A percentile compares a stretch with the other conserved stretches of the same genome.
Conservation (phyloP, 2,329 filamentous ascomycete species). For the Celoporthe dispersa region DNA sequence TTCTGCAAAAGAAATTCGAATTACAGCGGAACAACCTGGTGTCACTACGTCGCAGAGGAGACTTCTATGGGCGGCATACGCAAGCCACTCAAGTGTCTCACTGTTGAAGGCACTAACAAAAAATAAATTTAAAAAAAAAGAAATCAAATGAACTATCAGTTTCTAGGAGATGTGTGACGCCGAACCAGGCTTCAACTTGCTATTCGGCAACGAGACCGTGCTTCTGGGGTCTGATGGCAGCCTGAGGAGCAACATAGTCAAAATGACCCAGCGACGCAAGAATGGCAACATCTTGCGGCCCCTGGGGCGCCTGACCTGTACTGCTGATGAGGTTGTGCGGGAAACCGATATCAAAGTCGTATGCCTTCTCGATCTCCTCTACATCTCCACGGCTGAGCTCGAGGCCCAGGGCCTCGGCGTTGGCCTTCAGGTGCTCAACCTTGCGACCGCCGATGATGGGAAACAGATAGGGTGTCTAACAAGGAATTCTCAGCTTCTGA, state of each 20-base stretch:
- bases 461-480: slow-evolving; percentile 67
- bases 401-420: slow-evolving; percentile 69
- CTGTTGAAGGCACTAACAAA: no score
- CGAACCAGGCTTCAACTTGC: neutral
- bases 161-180: neutral
- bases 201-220: neutral
- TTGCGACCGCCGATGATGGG: slow-evolving; percentile 74
- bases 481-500: neutral
- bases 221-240: slow-evolving; percentile 24
- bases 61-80: neutral
- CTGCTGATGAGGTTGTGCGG: slow-evolving; percentile 62
- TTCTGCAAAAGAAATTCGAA: neutral
- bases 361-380: slow-evolving; percentile 65
- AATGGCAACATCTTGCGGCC: slow-evolving; percentile 49
- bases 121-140: neutral
- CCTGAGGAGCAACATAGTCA: slow-evolving; percentile 53
- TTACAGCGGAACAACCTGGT: neutral
- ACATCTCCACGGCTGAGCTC: slow-evolving; percentile 66
- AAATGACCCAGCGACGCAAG: slow-evolving; percentile 52
- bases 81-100: neutral
- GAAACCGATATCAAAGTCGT: slow-evolving; percentile 69
- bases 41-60: neutral
- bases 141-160: neutral
- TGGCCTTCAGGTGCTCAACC: slow-evolving; percentile 69
- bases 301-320: slow-evolving; percentile 42